Conservation (phyloP, 1,139 yeast species). For the Yamadazyma mexicana region DNA sequence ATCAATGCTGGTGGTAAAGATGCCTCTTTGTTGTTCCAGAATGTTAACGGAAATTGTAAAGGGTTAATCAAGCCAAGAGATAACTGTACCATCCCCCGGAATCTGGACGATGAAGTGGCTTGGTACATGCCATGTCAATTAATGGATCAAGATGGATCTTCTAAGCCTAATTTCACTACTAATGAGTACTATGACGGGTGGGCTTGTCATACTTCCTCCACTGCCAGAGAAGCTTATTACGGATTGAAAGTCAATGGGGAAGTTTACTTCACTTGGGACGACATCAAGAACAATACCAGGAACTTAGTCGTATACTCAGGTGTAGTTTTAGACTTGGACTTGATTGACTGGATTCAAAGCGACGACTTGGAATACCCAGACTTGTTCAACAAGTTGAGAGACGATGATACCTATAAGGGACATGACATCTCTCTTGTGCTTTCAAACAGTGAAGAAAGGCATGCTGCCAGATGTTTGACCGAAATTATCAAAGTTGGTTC, state of each 20-base stretch:
- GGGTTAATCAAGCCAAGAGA: slow-evolving; percentile 74
- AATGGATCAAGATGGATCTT: slow-evolving; percentile 67
- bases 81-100: slow-evolving; percentile 68
- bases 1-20: slow-evolving; percentile 87
- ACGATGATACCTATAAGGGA: slow-evolving; percentile 61
- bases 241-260: slow-evolving; percentile 63
- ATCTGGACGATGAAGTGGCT: slow-evolving; percentile 64
- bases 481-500: slow-evolving; percentile 88
- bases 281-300: slow-evolving; percentile 66
- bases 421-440: slow-evolving; percentile 79
- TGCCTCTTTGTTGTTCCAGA: slow-evolving; percentile 87
- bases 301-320: slow-evolving; percentile 87
- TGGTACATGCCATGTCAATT: slow-evolving; percentile 96
- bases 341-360: slow-evolving; percentile 69
- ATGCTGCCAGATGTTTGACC: slow-evolving; percentile 77
- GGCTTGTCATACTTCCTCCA: slow-evolving; percentile 82
- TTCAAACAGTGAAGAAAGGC: slow-evolving; percentile 66
- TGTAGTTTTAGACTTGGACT: slow-evolving; percentile 75
- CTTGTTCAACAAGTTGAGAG: slow-evolving; percentile 62
- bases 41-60: slow-evolving; percentile 92
- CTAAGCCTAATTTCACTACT: slow-evolving; percentile 59
- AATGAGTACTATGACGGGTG: slow-evolving; percentile 69
- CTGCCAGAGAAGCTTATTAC: slow-evolving; percentile 71
- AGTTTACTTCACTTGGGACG: slow-evolving; percentile 90
- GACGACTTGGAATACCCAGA: slow-evolving; percentile 73